Evolutionary conservation across 805 yeast species (phyloP).

Genomic region (Yarrowia sp.): DNA sequence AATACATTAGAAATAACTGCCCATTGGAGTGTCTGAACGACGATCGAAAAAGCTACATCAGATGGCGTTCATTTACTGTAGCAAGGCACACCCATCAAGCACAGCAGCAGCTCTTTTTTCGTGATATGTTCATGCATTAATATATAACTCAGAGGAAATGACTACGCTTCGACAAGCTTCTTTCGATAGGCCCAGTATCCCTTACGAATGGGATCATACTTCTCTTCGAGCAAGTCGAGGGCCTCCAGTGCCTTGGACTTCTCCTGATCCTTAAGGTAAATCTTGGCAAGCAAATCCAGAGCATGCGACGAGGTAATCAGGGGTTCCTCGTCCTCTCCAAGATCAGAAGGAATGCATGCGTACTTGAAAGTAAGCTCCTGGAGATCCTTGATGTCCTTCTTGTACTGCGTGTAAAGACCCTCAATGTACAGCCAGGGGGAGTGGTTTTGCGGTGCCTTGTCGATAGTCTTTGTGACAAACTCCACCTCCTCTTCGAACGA

Average conservation of each 20-base stretch:
- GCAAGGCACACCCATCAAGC: too few species aligned
- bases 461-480: slow-evolving; percentile 50
- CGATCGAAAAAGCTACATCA: too few species aligned
- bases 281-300: slow-evolving; percentile 56
- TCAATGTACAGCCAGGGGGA: slow-evolving; percentile 80
- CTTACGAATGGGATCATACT: slow-evolving; percentile 58
- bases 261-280: slow-evolving; percentile 41
- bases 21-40: too few species aligned
- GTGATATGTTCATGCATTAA: neutral
- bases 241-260: slow-evolving; percentile 42
- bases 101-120: too few species aligned
- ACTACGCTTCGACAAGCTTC: neutral
- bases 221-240: slow-evolving; percentile 49
- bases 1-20: too few species aligned
- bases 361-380: slow-evolving; percentile 47
- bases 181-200: slow-evolving; percentile 59
- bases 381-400: slow-evolving; percentile 40
- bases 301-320: slow-evolving; percentile 56
- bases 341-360: slow-evolving; percentile 36
- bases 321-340: slow-evolving; percentile 29
- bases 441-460: slow-evolving; percentile 70
- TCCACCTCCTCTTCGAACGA: slow-evolving; percentile 47
- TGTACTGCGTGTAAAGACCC: slow-evolving; percentile 48
- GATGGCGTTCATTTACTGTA: too few species aligned
- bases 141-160: neutral